A percentile compares a stretch with the other conserved stretches of the same genome.
These are phyloP conservation scores for Diddensiella caesifluorescens DNA, from an alignment of 805 yeast genomes.

Conservation along the genomic window DNA sequence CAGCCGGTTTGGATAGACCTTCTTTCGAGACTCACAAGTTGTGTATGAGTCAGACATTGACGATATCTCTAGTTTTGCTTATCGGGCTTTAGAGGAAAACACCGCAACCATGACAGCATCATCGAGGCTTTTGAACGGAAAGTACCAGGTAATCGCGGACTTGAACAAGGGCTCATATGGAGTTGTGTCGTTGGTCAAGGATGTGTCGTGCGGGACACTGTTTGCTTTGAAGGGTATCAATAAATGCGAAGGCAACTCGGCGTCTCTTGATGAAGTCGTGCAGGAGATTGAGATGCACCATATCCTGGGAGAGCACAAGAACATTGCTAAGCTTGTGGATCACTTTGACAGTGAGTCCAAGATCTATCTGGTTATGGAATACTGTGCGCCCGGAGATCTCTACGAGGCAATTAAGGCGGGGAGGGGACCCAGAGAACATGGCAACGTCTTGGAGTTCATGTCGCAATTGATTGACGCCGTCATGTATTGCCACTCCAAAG, in stretches of 20 bases:
- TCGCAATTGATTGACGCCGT: slow-evolving; percentile 73
- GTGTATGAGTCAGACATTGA: too few relatives aligned
- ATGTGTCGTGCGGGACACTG: slow-evolving; percentile 41
- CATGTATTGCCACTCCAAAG: slow-evolving; percentile 71
- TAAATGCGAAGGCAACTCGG: slow-evolving; percentile 4
- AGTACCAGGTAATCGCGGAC: slow-evolving; percentile 55
- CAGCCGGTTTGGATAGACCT: too few relatives aligned
- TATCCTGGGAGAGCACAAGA: slow-evolving; percentile 71
- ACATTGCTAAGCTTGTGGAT: slow-evolving; percentile 69
- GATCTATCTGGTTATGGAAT: slow-evolving; percentile 76
- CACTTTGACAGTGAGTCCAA: slow-evolving; percentile 52
- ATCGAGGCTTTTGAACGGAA: slow-evolving; percentile 42
- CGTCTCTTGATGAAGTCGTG: slow-evolving; percentile 20
- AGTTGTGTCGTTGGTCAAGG: slow-evolving; percentile 80
- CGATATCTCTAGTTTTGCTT: too few relatives aligned
- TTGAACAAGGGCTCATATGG: slow-evolving; percentile 94
- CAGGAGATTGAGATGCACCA: slow-evolving; percentile 69
- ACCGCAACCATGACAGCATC: slow-evolving; percentile 4
- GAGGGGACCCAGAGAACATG: slow-evolving; percentile 44
- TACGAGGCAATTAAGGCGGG: slow-evolving; percentile 77
- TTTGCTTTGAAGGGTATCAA: slow-evolving; percentile 81
- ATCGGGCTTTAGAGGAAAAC: too few relatives aligned
- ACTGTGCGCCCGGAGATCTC: slow-evolving; percentile 77
- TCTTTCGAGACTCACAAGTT: too few relatives aligned
- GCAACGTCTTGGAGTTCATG: slow-evolving; percentile 41